Evolutionary conservation across 495 filamentous ascomycete genomes (phyloP).

Genomic region (Aspergillus biplanus): DNA sequence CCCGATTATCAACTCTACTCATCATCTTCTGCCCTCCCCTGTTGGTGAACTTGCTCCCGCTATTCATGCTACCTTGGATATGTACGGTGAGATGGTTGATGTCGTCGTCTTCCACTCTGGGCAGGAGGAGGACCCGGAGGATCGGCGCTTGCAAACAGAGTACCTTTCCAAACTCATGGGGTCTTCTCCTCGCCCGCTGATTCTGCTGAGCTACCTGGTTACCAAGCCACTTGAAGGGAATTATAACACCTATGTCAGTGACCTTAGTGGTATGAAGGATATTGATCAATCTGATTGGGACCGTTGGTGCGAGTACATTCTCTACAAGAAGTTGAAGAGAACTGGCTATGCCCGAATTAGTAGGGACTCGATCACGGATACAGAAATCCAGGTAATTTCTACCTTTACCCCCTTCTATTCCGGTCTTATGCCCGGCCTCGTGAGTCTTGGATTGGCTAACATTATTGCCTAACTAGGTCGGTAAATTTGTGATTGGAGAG

Average conservation of each 20-base stretch:
- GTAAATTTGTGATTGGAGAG: slow-evolving; percentile 88
- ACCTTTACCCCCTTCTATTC: background rate
- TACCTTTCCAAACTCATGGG: slow-evolving; percentile 92
- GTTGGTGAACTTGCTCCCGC: slow-evolving; percentile 95
- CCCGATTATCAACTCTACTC: slow-evolving; percentile 95
- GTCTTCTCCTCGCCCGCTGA: slow-evolving; percentile 73
- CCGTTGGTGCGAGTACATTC: slow-evolving; percentile 98
- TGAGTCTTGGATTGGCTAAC: slow-evolving; percentile 23
- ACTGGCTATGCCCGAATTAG: slow-evolving; percentile 90
- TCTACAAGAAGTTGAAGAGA: slow-evolving; percentile 87
- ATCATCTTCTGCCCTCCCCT: slow-evolving; percentile 91
- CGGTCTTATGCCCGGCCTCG: background rate
- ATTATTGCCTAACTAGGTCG: slow-evolving; percentile 56
- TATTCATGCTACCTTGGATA: slow-evolving; percentile 92
- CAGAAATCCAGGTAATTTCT: slow-evolving; percentile 80
- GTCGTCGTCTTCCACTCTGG: slow-evolving; percentile 99
- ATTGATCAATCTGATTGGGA: slow-evolving; percentile 95
- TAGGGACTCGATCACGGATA: slow-evolving; percentile 91
- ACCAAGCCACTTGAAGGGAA: slow-evolving; percentile 90
- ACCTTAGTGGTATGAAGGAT: slow-evolving; percentile 88
- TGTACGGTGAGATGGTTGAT: slow-evolving; percentile 88
- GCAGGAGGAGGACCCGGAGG: slow-evolving; percentile 96
- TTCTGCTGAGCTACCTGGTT: slow-evolving; percentile 90
- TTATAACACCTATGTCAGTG: slow-evolving; percentile 94
- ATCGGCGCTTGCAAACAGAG: slow-evolving; percentile 83